Evolutionary conservation across 2,329 filamentous ascomycete genomes (phyloP).

Genomic region (Elsinoe necatrix): DNA sequence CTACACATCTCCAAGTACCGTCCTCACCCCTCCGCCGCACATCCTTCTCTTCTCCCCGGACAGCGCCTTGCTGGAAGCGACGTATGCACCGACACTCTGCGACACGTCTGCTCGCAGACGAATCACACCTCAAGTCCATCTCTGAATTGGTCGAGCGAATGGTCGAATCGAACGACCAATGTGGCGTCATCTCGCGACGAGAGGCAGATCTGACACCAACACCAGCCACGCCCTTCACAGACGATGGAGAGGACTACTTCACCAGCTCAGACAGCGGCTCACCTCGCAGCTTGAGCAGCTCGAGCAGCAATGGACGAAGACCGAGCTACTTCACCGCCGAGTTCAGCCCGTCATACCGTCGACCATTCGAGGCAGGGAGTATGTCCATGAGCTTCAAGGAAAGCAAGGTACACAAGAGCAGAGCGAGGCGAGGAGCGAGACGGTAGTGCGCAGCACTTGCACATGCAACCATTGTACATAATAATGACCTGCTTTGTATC

Average conservation of each 20-base stretch:
- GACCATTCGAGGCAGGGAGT: constrained; percentile 15
- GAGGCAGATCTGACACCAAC: constrained; percentile 7
- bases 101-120: constrained; percentile 30
- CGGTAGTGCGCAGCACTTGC: background rate
- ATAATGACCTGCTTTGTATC: background rate
- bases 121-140: constrained; percentile 31
- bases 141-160: constrained; percentile 32
- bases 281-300: constrained; percentile 15
- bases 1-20: constrained; percentile 22
- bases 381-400: constrained; percentile 9
- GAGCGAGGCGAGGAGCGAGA: constrained; percentile 6
- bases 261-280: constrained; percentile 18
- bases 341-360: constrained; percentile 3
- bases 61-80: constrained; percentile 14
- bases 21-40: constrained; percentile 19
- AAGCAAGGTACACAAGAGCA: constrained; percentile 11
- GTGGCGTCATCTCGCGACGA: constrained; percentile 20
- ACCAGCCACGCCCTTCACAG: background rate
- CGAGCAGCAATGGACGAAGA: constrained; percentile 16
- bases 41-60: constrained; percentile 23
- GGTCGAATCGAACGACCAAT: constrained; percentile 32
- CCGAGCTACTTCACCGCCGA: constrained; percentile 15
- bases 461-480: constrained; percentile 13
- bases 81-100: constrained; percentile 32
- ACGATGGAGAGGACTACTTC: constrained; percentile 17